Conservation (phyloP, 305 asterid species). For the Nicotiana rustica region DNA sequence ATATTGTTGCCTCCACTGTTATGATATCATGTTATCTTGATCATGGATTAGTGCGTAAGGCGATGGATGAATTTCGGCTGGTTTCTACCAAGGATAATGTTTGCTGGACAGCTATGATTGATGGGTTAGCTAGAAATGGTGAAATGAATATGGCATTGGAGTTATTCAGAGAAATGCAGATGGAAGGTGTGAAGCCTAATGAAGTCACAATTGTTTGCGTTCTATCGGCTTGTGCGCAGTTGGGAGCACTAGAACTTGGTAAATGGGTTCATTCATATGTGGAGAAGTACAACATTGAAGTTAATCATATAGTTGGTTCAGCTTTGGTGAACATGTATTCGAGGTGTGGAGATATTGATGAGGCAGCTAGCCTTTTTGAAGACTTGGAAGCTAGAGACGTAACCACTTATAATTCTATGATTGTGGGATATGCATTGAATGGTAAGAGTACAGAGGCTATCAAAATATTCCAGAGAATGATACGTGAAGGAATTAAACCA, state of each 20-base stretch:
- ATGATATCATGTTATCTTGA: constrained; percentile 56
- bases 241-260: constrained; percentile 65
- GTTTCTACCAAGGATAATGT: constrained; percentile 50
- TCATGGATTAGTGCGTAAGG: constrained; percentile 44
- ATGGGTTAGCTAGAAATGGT: constrained; percentile 61
- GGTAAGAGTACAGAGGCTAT: constrained; percentile 57
- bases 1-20: constrained; percentile 53
- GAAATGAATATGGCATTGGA: constrained; percentile 59
- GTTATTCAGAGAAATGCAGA: constrained; percentile 61
- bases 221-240: constrained; percentile 62
- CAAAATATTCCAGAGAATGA: constrained; percentile 50
- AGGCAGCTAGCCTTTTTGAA: constrained; percentile 51
- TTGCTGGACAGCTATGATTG: constrained; percentile 65
- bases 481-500: constrained; percentile 49
- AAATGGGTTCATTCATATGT: constrained; percentile 64
- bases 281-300: constrained; percentile 42
- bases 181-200: constrained; percentile 53
- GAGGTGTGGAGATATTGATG: constrained; percentile 60
- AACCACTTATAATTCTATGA: constrained; percentile 59
- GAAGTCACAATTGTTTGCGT: constrained; percentile 58
- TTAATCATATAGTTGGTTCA: constrained; percentile 57
- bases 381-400: constrained; percentile 51
- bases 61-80: constrained; percentile 35
- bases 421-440: constrained; percentile 56
- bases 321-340: constrained; percentile 68